Conservation (phyloP, 768 basidiomycete species). For the Asterophora parasitica region DNA sequence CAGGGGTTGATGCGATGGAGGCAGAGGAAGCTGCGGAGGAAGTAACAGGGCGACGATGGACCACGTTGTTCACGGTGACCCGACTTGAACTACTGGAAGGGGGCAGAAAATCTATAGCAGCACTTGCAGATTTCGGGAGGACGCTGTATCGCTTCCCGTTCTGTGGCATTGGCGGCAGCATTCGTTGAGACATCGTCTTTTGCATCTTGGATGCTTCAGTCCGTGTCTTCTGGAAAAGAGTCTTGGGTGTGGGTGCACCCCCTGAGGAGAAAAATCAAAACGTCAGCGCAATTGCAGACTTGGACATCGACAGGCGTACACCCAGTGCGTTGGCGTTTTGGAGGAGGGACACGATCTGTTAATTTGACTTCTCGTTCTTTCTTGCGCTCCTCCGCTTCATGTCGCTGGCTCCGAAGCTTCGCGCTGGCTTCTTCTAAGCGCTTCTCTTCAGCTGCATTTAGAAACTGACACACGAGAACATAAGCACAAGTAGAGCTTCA, state of each 20-base stretch:
- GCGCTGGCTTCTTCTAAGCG: slow-evolving; percentile 60
- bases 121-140: slow-evolving; percentile 30
- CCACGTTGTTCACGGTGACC: slow-evolving; percentile 49
- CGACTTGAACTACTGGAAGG: slow-evolving; percentile 32
- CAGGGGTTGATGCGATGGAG: slow-evolving; percentile 5
- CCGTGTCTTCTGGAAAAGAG: slow-evolving; percentile 74
- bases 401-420: slow-evolving; percentile 60
- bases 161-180: slow-evolving; percentile 49
- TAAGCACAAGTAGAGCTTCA: slow-evolving; percentile 8
- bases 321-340: slow-evolving; percentile 53
- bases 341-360: slow-evolving; percentile 63
- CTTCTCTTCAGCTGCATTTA: slow-evolving; percentile 55
- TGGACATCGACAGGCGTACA: slow-evolving; percentile 39
- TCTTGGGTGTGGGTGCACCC: slow-evolving; percentile 47
- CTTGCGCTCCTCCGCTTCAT: slow-evolving; percentile 70
- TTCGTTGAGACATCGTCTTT: slow-evolving; percentile 52
- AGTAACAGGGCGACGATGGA: slow-evolving; percentile 31
- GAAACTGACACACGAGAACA: slow-evolving; percentile 31
- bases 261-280: slow-evolving; percentile 23
- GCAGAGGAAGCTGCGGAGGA: slow-evolving; percentile 10
- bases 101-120: slow-evolving; percentile 29
- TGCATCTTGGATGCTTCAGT: slow-evolving; percentile 65
- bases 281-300: no score
- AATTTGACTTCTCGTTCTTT: slow-evolving; percentile 73
- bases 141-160: slow-evolving; percentile 40